A percentile compares a stretch with the other conserved stretches of the same genome.
Evolutionary conservation across 2,329 filamentous ascomycete genomes (phyloP).

Genomic region (Helotiales sp.): DNA sequence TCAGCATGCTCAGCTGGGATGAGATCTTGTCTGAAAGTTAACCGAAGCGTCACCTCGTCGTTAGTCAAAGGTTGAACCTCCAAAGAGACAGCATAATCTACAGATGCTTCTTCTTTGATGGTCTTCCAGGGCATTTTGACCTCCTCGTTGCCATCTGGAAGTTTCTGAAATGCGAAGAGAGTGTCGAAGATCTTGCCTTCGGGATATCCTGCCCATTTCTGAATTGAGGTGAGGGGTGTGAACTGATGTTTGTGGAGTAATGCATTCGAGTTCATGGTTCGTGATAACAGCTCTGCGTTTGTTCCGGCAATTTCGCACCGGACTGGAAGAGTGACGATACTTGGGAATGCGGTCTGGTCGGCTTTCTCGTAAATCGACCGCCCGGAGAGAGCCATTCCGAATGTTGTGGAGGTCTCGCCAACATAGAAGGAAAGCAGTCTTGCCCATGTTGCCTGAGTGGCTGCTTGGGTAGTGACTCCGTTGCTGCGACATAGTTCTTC

Average conservation of each 20-base stretch:
- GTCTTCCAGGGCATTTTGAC: conserved; percentile 59
- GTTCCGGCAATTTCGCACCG: conserved; percentile 59
- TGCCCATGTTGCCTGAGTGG: conserved; percentile 79
- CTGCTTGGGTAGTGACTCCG: conserved; percentile 76
- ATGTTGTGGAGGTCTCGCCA: conserved; percentile 75
- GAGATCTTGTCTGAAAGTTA: conserved; percentile 69
- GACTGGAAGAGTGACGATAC: conserved; percentile 80
- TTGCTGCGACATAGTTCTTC: conserved; percentile 58
- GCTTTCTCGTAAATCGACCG: conserved; percentile 64
- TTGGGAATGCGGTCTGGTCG: conserved; percentile 70
- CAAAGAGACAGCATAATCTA: conserved; percentile 81
- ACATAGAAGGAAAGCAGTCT: conserved; percentile 75
- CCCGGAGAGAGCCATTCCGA: conserved; percentile 82
- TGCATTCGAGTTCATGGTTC: conserved; percentile 70
- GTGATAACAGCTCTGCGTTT: conserved; percentile 61
- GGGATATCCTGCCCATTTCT: conserved; percentile 70
- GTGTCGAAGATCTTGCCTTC: conserved; percentile 79
- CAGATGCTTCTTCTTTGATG: conserved; percentile 67
- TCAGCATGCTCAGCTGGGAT: conserved; percentile 71
- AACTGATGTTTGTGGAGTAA: conserved; percentile 72
- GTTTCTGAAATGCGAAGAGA: conserved; percentile 81
- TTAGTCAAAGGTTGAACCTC: conserved; percentile 67
- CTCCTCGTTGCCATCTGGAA: conserved; percentile 34
- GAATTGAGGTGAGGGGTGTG: conserved; percentile 71
- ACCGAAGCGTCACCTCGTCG: conserved; percentile 60